These are phyloP conservation scores for Trichophyton benhamiae DNA, from an alignment of 2,329 filamentous ascomycete genomes.

Conservation along the genomic window DNA sequence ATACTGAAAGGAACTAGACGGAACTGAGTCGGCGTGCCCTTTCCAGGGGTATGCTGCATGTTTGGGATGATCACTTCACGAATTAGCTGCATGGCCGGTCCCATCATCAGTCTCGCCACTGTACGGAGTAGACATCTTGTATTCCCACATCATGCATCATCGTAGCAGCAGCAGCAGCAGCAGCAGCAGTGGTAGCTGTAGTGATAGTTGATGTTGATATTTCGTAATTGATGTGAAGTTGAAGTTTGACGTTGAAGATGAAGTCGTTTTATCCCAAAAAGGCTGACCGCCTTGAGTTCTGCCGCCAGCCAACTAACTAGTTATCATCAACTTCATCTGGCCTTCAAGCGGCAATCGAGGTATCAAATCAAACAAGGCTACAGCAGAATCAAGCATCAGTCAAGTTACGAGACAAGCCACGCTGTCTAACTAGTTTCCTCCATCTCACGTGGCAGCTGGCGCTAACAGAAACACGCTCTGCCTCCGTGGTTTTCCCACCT, in stretches of 20 bases:
- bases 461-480: background rate
- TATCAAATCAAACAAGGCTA: background rate
- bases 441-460: slow-evolving; percentile 1
- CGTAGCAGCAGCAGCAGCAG: no score
- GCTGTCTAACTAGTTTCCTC: background rate
- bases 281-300: background rate
- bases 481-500: background rate
- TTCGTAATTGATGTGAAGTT: no score
- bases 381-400: background rate
- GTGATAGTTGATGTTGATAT: background rate
- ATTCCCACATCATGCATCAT: background rate
- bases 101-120: background rate
- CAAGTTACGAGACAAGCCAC: background rate
- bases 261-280: background rate
- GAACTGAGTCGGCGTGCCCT: background rate
- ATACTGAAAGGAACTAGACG: background rate
- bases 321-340: background rate
- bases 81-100: background rate
- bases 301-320: background rate
- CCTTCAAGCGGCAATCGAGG: background rate
- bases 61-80: background rate
- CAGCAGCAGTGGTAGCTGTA: background rate
- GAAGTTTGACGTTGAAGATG: background rate
- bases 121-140: background rate
- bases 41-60: background rate